phyloP scores from a whole-genome alignment of 805 yeast genomes.

The Lachancea meyersii region DNA sequence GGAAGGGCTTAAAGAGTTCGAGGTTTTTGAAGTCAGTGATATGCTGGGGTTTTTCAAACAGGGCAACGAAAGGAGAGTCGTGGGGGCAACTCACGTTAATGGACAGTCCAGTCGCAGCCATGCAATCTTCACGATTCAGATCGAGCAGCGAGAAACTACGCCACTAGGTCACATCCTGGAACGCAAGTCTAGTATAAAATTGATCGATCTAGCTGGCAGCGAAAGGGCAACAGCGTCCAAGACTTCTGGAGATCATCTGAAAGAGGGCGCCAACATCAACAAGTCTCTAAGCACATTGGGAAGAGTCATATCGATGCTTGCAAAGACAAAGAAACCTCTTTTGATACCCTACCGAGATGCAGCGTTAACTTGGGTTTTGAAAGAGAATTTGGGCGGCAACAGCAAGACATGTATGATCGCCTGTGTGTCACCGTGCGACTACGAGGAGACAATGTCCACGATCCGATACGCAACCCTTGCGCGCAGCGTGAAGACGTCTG shows the following conservation, averaged over 20 bases:
- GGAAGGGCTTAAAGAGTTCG: conserved; percentile 53
- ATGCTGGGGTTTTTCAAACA: conserved; percentile 40
- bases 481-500: conserved; percentile 58
- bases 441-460: conserved; percentile 71
- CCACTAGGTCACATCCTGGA: conserved; percentile 40
- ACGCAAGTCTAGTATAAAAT: conserved; percentile 52
- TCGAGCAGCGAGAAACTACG: conserved; percentile 51
- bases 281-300: conserved; percentile 75
- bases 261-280: conserved; percentile 74
- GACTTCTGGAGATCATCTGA: conserved; percentile 52
- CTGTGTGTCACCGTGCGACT: conserved; percentile 73
- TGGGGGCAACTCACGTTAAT: conserved; percentile 71
- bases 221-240: conserved; percentile 63
- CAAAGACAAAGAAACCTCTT: conserved; percentile 35
- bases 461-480: conserved; percentile 74
- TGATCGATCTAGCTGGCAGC: conserved; percentile 81
- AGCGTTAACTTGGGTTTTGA: conserved; percentile 63
- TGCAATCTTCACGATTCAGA: conserved; percentile 61
- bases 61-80: conserved; percentile 55
- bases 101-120: conserved; percentile 72
- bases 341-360: conserved; percentile 72
- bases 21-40: conserved; percentile 44
- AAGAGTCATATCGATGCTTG: conserved; percentile 50
- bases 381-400: conserved; percentile 75
- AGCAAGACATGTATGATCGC: conserved; percentile 88